Evolutionary conservation across 1,139 yeast genomes (phyloP), one percentile per base, ranked within the genome.

Genomic region (Blastobotrys malaysiensis): DNA sequence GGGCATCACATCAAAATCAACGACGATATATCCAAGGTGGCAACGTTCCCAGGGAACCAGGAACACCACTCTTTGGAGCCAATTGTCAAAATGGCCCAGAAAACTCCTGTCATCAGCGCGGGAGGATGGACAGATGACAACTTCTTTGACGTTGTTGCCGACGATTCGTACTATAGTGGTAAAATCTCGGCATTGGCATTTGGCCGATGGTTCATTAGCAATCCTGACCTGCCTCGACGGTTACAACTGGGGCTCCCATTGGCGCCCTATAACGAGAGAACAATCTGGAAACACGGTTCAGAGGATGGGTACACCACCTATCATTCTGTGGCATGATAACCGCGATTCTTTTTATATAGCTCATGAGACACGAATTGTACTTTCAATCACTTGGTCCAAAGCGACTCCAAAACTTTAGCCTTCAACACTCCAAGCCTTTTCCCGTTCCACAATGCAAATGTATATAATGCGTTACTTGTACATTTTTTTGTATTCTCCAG

Each of bases 401-500:
- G n/a, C n/a, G n/a, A n/a, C n/a, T n/a, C n/a, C n/a, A n/a, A n/a
- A n/a, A n/a, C n/a, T n/a, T n/a, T n/a, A n/a, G n/a, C n/a, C n/a
- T n/a, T n/a, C n/a, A n/a, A n/a, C n/a, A n/a, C n/a, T n/a, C n/a
- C n/a, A n/a, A n/a, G n/a, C n/a, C n/a, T n/a, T n/a, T n/a, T n/a
- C n/a, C n/a, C n/a, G n/a, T n/a, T n/a, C n/a, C n/a, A 22, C 26
- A 22, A 22, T 22, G 26, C 26, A 22, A 22, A 22, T 22, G 24
- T 22, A 7, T n/a, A 22, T 7, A 22, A 22, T 22, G 31, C 4
- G 16, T 14, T 24, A 50, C 27, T 31, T 46, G 22, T 60, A 52
- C 51, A 52, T 55, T 39, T 60, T 79, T 64, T 93, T 93, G 71
- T 79, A 93, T 65, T 86, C 84, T 1, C 95, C 91, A 0, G 99